Conservation (phyloP, 202 grass and related monocot species). For the Elaeis oleifera region DNA sequence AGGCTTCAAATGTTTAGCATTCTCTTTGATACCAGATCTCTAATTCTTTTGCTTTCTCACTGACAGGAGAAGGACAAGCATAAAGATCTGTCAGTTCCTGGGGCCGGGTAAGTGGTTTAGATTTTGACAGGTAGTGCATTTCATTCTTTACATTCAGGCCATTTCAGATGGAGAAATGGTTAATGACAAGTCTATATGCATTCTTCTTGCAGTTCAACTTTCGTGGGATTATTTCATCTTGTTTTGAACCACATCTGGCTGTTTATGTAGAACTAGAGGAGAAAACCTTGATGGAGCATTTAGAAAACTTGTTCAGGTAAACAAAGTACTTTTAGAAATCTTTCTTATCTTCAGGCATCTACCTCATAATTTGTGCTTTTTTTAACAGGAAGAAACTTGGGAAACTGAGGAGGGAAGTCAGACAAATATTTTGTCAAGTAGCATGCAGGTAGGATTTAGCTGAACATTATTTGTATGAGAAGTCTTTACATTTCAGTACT, state of each 20-base stretch:
- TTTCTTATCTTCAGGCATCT: conserved; percentile 18
- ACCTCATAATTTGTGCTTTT: conserved; percentile 26
- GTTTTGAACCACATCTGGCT: conserved; percentile 87
- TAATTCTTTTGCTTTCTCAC: conserved; percentile 27
- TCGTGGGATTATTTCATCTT: conserved; percentile 97
- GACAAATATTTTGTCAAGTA: conserved; percentile 95
- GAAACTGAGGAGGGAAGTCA: conserved; percentile 98
- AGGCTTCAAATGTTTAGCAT: background rate
- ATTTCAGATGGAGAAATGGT: conserved; percentile 3
- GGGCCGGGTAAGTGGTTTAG: conserved; percentile 77
- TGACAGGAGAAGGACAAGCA: conserved; percentile 80
- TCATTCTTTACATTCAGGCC: background rate
- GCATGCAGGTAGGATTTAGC: conserved; percentile 56
- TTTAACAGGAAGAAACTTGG: conserved; percentile 90
- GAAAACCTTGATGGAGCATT: conserved; percentile 90
- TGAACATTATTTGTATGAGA: background rate
- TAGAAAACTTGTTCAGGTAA: conserved; percentile 98
- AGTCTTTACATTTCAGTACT: background rate
- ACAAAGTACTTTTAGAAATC: conserved; percentile 4
- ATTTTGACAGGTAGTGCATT: background rate
- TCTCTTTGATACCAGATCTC: conserved; percentile 7
- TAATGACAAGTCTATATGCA: conserved; percentile 3
- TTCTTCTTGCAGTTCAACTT: conserved; percentile 84
- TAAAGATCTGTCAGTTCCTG: conserved; percentile 74
- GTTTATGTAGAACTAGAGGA: conserved; percentile 97